Base-by-base conservation (phyloP, 2,329 filamentous ascomycete genomes). In the Colletotrichum chlorophyti region DNA sequence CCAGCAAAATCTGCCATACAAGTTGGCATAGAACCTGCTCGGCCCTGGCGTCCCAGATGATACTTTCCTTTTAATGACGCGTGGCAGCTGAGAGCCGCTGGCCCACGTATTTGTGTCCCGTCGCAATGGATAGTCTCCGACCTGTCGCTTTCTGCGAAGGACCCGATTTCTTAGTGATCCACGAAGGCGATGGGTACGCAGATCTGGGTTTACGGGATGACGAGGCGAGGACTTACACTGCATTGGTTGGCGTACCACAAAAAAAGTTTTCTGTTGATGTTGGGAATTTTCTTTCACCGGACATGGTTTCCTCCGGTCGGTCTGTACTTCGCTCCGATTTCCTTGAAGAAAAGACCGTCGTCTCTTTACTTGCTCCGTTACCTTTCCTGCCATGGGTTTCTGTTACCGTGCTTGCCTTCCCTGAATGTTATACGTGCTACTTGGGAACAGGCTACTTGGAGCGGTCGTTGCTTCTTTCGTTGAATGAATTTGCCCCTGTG, bases 241-340 rank as follows among this genome's bases (percentile, higher is more conserved):
- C 78, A 80, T 81, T 67, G 70, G 71, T 69, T 69, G 78, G 80
- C 79, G 79, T 78, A 75, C 74, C 71, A 74, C 74, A 77, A 71
- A 69, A 67, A 62, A 54, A 62, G 61, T 65, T 66, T 63, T 60
- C 62, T 64, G 59, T 69, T 66, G 61, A 60, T 64, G 65, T 66
- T 45, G 45, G 52, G 27, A 45, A 32, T 58, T 32, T 50, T 51
- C n/a, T 27, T 23, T 45, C 26, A 41, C 50, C 45, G 52, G 58
- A 41, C 34, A 52, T 52, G 52, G 57, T 63, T 65, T 63, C 52
- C 60, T 45, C 57, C 51, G 57, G 50, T 48, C 34, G 49, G 43
- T 43, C 40, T 60, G 57, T 60, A 57, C 51, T 45, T 60, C 50
- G 57, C 52, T 60, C 45, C 37, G 57, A 31, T 50, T 50, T 59